Conservation (phyloP, 176 grass and related monocot genomes). For the Zea luxurians region DNA sequence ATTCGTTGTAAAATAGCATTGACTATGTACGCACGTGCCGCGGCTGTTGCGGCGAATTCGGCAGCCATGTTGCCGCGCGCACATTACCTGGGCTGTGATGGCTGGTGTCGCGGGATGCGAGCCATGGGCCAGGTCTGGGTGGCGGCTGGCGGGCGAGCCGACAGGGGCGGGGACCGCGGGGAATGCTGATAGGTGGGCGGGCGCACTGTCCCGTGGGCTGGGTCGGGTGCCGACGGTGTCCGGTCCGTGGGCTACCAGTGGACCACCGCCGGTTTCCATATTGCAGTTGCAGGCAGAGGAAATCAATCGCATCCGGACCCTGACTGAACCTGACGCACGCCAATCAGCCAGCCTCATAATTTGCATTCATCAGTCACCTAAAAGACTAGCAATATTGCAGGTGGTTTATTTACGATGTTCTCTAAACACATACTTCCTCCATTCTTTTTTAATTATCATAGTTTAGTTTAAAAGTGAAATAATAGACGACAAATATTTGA, state of each 20-base stretch:
- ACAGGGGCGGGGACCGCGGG: neutral
- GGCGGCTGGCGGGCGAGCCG: neutral
- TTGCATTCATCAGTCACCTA: neutral
- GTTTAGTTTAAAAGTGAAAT: too few relatives aligned
- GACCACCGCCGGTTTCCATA: slow-evolving; percentile 10
- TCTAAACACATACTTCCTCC: too few relatives aligned
- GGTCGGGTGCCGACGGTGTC: too few relatives aligned
- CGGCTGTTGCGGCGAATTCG: neutral
- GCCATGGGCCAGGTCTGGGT: slow-evolving; percentile 28
- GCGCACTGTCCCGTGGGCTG: too few relatives aligned
- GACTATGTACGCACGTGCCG: neutral
- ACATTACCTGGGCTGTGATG: neutral
- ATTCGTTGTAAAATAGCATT: too few relatives aligned
- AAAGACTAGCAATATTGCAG: too few relatives aligned
- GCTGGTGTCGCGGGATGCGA: neutral
- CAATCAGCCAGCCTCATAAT: neutral
- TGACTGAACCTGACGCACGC: neutral
- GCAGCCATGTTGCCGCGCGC: neutral
- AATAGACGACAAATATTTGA: too few relatives aligned
- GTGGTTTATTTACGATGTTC: too few relatives aligned
- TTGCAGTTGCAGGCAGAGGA: neutral
- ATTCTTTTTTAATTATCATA: too few relatives aligned
- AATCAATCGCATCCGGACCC: neutral
- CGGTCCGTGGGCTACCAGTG: slow-evolving; percentile 4
- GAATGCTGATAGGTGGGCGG: neutral